These are phyloP conservation scores for Aspergillaceae sp. DNA, from an alignment of 2,329 filamentous ascomycete genomes.

Conservation along the genomic window DNA sequence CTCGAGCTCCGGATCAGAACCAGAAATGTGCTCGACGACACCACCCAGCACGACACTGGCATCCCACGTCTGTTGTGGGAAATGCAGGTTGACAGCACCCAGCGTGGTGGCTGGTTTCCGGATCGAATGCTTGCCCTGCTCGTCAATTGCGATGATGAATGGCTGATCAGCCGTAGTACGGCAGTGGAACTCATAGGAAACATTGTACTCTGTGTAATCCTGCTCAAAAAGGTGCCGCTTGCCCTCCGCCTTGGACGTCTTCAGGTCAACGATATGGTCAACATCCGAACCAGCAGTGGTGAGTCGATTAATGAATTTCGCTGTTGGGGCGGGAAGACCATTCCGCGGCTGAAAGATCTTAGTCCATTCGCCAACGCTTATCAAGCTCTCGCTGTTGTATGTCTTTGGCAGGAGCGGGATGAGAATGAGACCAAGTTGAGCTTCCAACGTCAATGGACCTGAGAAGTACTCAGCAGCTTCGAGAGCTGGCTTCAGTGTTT, in stretches of 20 bases:
- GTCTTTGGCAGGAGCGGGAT: constrained; percentile 19
- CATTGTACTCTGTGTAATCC: constrained; percentile 11
- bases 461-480: constrained; percentile 26
- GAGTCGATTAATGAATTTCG: constrained; percentile 29
- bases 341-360: constrained; percentile 24
- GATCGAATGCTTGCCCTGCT: constrained; percentile 21
- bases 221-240: constrained; percentile 21
- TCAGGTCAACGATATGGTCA: constrained; percentile 30
- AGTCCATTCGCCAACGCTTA: constrained; percentile 20
- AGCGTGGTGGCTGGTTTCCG: constrained; percentile 18
- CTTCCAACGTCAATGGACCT: constrained; percentile 27
- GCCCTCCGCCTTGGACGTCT: constrained; percentile 12
- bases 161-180: constrained; percentile 19
- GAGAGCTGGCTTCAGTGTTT: constrained; percentile 22
- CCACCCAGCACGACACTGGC: constrained; percentile 25
- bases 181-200: constrained; percentile 35
- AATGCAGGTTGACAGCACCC: constrained; percentile 32
- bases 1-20: constrained; percentile 17
- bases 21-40: constrained; percentile 13
- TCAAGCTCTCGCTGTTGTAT: constrained; percentile 6
- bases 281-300: constrained; percentile 35
- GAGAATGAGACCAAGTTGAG: constrained; percentile 30
- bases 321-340: constrained; percentile 18
- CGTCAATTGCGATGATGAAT: constrained; percentile 27
- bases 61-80: constrained; percentile 34